Conservation (phyloP, 108 stramenopile species). For the Conticribra weissflogii region DNA sequence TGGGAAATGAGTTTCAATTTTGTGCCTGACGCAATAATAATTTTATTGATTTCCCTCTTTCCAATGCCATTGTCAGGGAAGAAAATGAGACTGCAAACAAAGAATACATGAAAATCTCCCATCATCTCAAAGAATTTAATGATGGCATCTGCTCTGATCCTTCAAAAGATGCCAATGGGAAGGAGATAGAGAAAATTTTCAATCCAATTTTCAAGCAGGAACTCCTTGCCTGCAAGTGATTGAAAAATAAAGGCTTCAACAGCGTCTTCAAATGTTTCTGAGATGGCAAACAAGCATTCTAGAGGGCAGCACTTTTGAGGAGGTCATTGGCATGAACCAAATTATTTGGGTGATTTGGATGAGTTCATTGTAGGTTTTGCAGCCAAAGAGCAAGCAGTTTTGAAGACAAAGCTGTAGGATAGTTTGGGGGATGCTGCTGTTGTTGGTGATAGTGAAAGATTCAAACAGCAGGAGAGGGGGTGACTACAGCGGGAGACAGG, state of each 20-base stretch:
- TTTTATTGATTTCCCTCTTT: not conserved
- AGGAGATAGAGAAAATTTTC: not conserved
- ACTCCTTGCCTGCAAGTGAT: not conserved
- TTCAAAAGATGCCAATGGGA: not conserved
- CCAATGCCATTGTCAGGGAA: not conserved
- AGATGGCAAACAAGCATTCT: not conserved
- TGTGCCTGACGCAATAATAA: not conserved
- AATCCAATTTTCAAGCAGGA: not conserved
- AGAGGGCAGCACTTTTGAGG: too few relatives aligned
- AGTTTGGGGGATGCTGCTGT: too few relatives aligned
- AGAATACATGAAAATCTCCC: not conserved
- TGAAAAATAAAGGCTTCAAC: not conserved
- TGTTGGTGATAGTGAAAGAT: too few relatives aligned
- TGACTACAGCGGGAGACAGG: too few relatives aligned
- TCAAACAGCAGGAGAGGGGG: too few relatives aligned
- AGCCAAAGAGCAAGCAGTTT: too few relatives aligned
- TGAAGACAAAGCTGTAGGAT: too few relatives aligned
- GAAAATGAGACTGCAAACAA: not conserved
- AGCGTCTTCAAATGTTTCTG: not conserved
- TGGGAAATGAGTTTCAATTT: not conserved
- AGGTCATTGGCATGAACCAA: too few relatives aligned
- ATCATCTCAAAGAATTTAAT: not conserved
- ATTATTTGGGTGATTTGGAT: too few relatives aligned
- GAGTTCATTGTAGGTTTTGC: too few relatives aligned
- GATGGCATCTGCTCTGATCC: not conserved